Evolutionary conservation across 2,329 filamentous ascomycete genomes (phyloP).

Genomic region (Chaetomium strumarium): DNA sequence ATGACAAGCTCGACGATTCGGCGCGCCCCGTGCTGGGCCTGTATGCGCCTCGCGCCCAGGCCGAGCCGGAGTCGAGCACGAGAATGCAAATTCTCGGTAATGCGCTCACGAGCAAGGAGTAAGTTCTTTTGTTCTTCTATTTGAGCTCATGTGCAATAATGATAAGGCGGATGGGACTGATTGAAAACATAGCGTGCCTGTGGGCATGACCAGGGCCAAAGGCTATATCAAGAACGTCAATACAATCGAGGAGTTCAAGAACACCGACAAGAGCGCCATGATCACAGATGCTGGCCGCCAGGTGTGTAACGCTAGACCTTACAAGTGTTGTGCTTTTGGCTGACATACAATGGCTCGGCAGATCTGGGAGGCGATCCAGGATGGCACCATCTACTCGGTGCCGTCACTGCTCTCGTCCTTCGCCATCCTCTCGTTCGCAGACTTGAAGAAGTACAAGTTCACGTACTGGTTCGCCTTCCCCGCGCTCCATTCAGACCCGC

Average conservation of each 20-base stretch:
- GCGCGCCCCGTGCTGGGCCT: slow-evolving; percentile 79
- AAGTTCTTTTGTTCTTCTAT: slow-evolving; percentile 40
- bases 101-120: slow-evolving; percentile 79
- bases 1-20: slow-evolving; percentile 94
- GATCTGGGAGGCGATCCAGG: slow-evolving; percentile 97
- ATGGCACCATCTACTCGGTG: slow-evolving; percentile 92
- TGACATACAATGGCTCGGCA: slow-evolving; percentile 39
- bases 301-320: slow-evolving; percentile 40
- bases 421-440: slow-evolving; percentile 82
- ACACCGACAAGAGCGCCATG: slow-evolving; percentile 71
- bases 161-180: slow-evolving; percentile 1
- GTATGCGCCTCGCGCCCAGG: slow-evolving; percentile 74
- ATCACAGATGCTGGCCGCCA: slow-evolving; percentile 73
- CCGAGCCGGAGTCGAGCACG: slow-evolving; percentile 68
- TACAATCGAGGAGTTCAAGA: slow-evolving; percentile 88
- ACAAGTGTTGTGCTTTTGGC: slow-evolving; percentile 20
- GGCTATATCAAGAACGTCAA: slow-evolving; percentile 95
- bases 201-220: slow-evolving; percentile 73
- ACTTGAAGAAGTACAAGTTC: slow-evolving; percentile 95
- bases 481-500: slow-evolving; percentile 79
- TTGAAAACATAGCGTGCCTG: slow-evolving; percentile 50
- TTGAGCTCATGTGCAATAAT: background rate
- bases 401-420: slow-evolving; percentile 89
- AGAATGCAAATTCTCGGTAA: slow-evolving; percentile 87
- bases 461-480: slow-evolving; percentile 99